Conservation (phyloP, 1,284 basidiomycete species). For the Amylostereum areolatum region DNA sequence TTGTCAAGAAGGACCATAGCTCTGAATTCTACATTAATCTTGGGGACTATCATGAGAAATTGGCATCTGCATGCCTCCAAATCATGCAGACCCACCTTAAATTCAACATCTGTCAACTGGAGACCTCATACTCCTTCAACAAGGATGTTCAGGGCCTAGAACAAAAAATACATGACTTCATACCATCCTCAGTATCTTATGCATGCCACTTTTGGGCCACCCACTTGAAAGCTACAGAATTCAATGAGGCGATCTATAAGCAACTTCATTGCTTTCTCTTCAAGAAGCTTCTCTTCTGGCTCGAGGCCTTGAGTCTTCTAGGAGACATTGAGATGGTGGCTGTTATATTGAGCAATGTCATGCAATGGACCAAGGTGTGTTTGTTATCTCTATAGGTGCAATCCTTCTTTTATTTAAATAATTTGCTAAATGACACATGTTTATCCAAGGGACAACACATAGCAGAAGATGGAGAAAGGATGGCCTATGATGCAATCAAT, state of each 20-base stretch:
- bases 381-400: no score
- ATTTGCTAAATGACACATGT: no score
- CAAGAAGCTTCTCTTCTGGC: slow-evolving; percentile 11
- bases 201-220: slow-evolving; percentile 10
- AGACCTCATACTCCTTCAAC: slow-evolving; percentile 11
- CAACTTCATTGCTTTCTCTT: slow-evolving; percentile 3
- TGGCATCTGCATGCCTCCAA: slow-evolving; percentile 1
- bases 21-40: slow-evolving; percentile 4
- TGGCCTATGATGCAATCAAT: no score
- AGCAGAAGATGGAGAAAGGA: no score
- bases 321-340: neutral
- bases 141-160: slow-evolving; percentile 3
- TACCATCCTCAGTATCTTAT: slow-evolving; percentile 7
- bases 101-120: slow-evolving; percentile 11
- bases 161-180: neutral
- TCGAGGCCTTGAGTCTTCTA: slow-evolving; percentile 12
- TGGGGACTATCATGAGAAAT: neutral
- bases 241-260: neutral
- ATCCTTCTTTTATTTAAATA: neutral
- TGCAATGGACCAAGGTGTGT: neutral
- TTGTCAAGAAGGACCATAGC: neutral
- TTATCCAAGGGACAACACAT: no score
- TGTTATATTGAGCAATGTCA: neutral
- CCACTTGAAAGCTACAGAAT: slow-evolving; percentile 4
- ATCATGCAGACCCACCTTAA: slow-evolving; percentile 3